These are phyloP conservation scores for Lachnellula arida DNA, from an alignment of 2,329 filamentous ascomycete species.

Conservation along the genomic window DNA sequence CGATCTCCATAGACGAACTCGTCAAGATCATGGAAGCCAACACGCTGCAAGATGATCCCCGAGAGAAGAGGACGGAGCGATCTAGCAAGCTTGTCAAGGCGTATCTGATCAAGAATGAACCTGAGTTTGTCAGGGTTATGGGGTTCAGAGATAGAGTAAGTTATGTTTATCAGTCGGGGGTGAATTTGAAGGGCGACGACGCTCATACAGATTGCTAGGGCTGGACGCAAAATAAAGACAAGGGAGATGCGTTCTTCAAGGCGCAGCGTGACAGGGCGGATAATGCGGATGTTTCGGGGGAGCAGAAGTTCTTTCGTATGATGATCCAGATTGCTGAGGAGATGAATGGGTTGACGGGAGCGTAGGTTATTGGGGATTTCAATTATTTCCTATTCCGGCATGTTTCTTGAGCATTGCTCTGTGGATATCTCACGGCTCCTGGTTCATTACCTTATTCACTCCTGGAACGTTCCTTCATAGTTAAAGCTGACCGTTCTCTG, in stretches of 20 bases:
- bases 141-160: constrained; percentile 17
- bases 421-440: too few species aligned
- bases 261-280: constrained; percentile 38
- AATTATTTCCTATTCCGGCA: too few species aligned
- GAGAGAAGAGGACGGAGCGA: background rate
- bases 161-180: background rate
- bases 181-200: background rate
- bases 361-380: background rate
- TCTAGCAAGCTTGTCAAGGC: constrained; percentile 14
- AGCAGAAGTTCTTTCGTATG: constrained; percentile 35
- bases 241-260: constrained; percentile 41
- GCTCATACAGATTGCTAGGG: constrained; percentile 8
- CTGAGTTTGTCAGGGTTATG: constrained; percentile 16
- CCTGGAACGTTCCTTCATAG: background rate
- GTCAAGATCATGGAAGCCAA: constrained; percentile 1
- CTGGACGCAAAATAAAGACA: constrained; percentile 42
- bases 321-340: constrained; percentile 42
- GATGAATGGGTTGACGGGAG: constrained; percentile 31
- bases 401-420: too few species aligned
- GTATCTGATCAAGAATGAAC: constrained; percentile 15
- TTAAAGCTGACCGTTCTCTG: too few species aligned
- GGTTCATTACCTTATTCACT: background rate
- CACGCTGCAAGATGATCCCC: constrained; percentile 1
- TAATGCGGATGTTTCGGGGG: constrained; percentile 20
- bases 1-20: constrained; percentile 4